Evolutionary conservation across 2,329 filamentous ascomycete species (phyloP), one percentile per base, ranked within the genome.

Genomic region (Tolypocladium ophioglossoides): DNA sequence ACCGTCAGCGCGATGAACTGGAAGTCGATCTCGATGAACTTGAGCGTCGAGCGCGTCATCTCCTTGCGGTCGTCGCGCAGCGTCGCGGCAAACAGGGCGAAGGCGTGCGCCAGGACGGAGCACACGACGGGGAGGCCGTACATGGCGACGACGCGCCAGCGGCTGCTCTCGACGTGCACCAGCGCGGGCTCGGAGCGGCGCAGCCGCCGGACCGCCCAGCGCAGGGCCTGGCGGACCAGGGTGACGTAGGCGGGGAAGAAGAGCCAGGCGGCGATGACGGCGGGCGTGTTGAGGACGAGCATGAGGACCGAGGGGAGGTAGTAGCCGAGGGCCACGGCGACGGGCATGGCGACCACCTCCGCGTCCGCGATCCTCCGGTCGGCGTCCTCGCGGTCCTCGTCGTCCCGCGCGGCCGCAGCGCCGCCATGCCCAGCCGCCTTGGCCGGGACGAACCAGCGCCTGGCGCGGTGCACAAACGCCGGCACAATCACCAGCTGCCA

Each of bases 341-440:
- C 59, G 9, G 78, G 77, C 22, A 81, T 78, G 30, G 82, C 82
- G 54, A 83, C 73, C 55, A 79, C 77, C 64, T 86, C 83, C 2
- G 78, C 69, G 24, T 66, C 66, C 8, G 69, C 67, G 14, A 80
- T 64, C 55, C 74, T 70, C 10, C 75, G 70, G 12, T 57, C 59
- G 9, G 52, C 57, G 12, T 63, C 60, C 16, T 52, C 59, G 30
- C 55, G 54, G 52, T 53, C 61, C 56, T 55, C 18, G 52, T 54
- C 49, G 14, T 18, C 47, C 10, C 47, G 34, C 37, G 52, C 35
- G n/a, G 27, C 27, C 32, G 9, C 41, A 34, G 38, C 4, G 10
- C 39, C 39, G 3, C 22, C 40, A 10, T 3, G 7, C 1, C 24
- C 24, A 46, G 41, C 3, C 16, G 11, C 24, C 44, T n/a, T 47